Evolutionary conservation across 2,329 filamentous ascomycete species (phyloP), one percentile per base, ranked within the genome.

Genomic region (Ilyonectria destructans): DNA sequence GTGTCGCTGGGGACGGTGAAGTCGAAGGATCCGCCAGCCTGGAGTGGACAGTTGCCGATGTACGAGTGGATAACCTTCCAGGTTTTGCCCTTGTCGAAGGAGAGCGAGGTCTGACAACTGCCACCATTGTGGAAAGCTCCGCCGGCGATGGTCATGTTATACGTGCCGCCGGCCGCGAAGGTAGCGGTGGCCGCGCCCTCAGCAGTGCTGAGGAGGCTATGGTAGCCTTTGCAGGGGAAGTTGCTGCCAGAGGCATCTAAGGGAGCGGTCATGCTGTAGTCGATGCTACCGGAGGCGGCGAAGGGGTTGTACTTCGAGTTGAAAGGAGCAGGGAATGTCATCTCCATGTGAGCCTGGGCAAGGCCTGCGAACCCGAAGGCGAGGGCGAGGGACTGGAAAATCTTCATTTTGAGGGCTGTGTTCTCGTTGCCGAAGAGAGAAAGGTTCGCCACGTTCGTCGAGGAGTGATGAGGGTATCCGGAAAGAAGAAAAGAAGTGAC

Each of bases 181-280:
- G 85, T 88, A 37, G 87, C 89, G 21, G 90, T 87, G 5, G 89
- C 80, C 19, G 83, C 79, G 70, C 89, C 89, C 54, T 82, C 80
- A 9, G 80, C 58, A 35, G 85, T 85, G 74, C 85, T 86, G 37
- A 89, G 73, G 51, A 86, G 81, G 56, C 77, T 79, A 57, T 87
- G 83, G 77, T 85, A 85, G 71, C 91, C 90, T 84, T 95, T 95
- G 88, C 93, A 96, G 6, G 93, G 91, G 79, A 89, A 96, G 81
- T 95, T 87, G 66, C 85, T 84, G 29, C 91, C 91, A 67, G 85
- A 83, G 21, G 84, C 77, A 2, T 81, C 77, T 55, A 96, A 85
- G 3, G 93, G 93, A 17, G 86, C 85, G 40, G 90, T 93, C 83
- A 94, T 93, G 74, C 87, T 88, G 83, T 92, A 94, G 82, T 95